These are phyloP conservation scores for Paecilomyces fulvus DNA, from an alignment of 2,329 filamentous ascomycete species.

Conservation along the genomic window DNA sequence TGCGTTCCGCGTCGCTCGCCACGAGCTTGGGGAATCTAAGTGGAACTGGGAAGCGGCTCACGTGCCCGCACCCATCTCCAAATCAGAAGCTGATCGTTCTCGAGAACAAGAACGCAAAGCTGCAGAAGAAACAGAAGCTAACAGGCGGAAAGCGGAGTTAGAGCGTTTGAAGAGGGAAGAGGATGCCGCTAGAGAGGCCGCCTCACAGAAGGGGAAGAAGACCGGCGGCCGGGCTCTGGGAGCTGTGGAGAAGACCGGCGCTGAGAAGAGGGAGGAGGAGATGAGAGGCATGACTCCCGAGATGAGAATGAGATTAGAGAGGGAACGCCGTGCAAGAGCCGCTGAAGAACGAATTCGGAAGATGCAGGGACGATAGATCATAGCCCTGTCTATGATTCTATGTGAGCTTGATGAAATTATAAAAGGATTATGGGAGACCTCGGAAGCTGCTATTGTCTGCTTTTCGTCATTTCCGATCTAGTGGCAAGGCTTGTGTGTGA, in stretches of 20 bases:
- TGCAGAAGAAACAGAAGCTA: constrained; percentile 58
- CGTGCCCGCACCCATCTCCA: constrained; percentile 63
- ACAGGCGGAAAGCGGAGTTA: constrained; percentile 64
- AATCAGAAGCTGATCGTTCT: constrained; percentile 61
- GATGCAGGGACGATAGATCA: constrained; percentile 41
- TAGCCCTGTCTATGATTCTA: background rate
- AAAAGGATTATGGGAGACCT: too few relatives aligned
- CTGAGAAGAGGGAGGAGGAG: constrained; percentile 78
- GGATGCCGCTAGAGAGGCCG: constrained; percentile 21
- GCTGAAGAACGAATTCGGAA: constrained; percentile 77
- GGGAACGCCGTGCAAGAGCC: constrained; percentile 81
- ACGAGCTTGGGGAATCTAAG: constrained; percentile 65
- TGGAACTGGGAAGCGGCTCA: constrained; percentile 73
- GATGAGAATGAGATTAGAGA: constrained; percentile 72
- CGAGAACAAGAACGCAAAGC: constrained; percentile 63
- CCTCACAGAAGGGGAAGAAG: constrained; percentile 42
- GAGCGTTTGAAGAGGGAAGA: constrained; percentile 63
- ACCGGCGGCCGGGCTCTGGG: constrained; percentile 49
- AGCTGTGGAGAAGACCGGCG: constrained; percentile 59
- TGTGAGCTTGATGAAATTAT: background rate
- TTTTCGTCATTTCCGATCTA: background rate
- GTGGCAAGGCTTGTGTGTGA: background rate
- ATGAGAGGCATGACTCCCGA: constrained; percentile 77
- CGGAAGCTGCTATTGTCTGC: background rate
- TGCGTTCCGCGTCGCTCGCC: constrained; percentile 80